Evolutionary conservation across 2,329 filamentous ascomycete genomes (phyloP), one percentile per base, ranked within the genome.

Genomic region (Apiospora sp.): DNA sequence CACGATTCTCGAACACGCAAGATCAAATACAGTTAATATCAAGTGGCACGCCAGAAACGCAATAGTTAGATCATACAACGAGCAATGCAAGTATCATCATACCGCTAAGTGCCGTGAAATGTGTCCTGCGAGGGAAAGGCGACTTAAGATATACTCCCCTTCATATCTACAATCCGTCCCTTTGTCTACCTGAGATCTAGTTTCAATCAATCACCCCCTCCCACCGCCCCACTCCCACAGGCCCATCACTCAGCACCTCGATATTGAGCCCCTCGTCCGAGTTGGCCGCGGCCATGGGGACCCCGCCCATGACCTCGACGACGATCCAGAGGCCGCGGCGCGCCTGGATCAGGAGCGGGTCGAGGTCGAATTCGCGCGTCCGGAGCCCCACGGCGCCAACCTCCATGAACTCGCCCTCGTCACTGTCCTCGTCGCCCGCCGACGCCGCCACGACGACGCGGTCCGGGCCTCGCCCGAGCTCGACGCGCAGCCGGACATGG

Each of bases 301-400:
- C 43, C 81, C 86, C 6, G 83, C 91, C 93, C 78, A 96, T 88
- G 75, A 93, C 88, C 82, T 98, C 95, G 58, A 98, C 85, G 7
- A 98, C 92, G 71, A 98, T 85, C 92, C 93, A 97, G 72, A 95
- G 81, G 24, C 91, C 91, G 27, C 88, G 58, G 34, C 58, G 88
- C 13, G 82, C 83, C 43, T 82, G 83, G 72, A 86, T 84, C 75
- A 88, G 82, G n/a, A 85, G 87, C 0, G 94, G 92, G 64, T 91
- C 90, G 58, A 98, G 83, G 82, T 97, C 92, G 70, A 97, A 87
- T 75, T 96, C 92, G 19, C 90, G 86, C 1, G 93, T 93, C 68
- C 93, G 88, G 37, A 97, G 87, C 0, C 90, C 78, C 6, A 90
- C 72, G 87, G 86, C 7, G 87, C 86, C 27, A 87, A 80, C 87